Conservation (phyloP, 2,329 filamentous ascomycete genomes). For the Nemania diffusa region DNA sequence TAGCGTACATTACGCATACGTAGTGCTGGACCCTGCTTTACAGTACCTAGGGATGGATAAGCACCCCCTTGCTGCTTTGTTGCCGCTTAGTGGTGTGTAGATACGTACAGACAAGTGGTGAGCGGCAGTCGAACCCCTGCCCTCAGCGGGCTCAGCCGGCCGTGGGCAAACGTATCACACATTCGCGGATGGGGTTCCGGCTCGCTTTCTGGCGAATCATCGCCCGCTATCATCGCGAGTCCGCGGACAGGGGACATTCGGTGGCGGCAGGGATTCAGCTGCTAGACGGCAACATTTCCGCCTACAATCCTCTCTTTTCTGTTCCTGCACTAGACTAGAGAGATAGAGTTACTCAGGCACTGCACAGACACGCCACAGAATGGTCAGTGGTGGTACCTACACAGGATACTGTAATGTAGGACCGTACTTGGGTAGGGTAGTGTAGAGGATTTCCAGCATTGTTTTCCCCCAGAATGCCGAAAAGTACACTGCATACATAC, state of each 20-base stretch:
- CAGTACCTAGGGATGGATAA: neutral
- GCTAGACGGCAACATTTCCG: conserved; percentile 2
- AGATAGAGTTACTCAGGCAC: no score
- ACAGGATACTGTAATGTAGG: no score
- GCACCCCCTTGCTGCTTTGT: neutral
- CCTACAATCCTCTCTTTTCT: neutral
- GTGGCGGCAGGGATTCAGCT: conserved; percentile 5
- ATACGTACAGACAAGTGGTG: no score
- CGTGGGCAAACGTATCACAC: conserved; percentile 3
- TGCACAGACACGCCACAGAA: no score
- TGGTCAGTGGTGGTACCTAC: no score
- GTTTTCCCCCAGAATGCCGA: conserved; percentile 4
- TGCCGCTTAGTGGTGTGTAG: no score
- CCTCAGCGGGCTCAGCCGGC: conserved; percentile 13
- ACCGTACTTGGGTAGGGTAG: no score
- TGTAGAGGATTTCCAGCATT: neutral
- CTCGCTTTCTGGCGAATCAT: conserved; percentile 22
- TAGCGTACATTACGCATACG: neutral
- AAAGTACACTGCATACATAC: neutral
- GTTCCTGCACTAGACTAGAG: no score
- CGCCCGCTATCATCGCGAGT: neutral
- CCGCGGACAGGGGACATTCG: neutral
- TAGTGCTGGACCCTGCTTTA: no score
- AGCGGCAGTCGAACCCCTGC: conserved; percentile 24
- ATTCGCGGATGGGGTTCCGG: conserved; percentile 22